Percentiles rank a stretch among this genome's conserved stretches.
Evolutionary conservation across 345 rosid species (phyloP).

Genomic region (Citrus trifoliata): DNA sequence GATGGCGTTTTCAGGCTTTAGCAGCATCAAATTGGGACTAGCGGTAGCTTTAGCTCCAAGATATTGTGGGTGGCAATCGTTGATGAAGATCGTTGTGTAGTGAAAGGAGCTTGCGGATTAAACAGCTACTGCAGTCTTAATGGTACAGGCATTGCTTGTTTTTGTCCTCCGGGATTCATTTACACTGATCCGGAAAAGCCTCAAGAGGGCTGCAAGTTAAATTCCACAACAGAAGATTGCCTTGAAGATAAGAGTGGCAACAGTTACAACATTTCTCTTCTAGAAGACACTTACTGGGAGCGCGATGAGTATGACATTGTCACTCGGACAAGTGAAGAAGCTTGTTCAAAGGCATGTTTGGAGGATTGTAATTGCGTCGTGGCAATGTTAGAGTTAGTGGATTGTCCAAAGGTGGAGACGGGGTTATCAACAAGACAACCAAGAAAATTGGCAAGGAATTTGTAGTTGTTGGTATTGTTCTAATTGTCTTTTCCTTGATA

Average conservation of each 20-base stretch:
- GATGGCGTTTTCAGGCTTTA: no score
- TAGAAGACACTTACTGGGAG: background rate
- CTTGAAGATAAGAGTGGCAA: background rate
- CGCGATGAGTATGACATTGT: background rate
- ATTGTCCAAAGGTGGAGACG: rapidly evolving
- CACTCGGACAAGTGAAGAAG: background rate
- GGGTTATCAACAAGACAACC: background rate
- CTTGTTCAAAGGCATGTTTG: background rate
- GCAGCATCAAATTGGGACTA: no score
- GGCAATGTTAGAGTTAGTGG: background rate
- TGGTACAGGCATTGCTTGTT: background rate
- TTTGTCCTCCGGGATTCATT: conserved; percentile 1
- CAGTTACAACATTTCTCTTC: background rate
- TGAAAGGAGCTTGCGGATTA: background rate
- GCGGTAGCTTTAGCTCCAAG: background rate
- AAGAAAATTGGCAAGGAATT: background rate
- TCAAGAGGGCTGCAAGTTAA: background rate
- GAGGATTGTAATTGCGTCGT: background rate
- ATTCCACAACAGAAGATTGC: background rate
- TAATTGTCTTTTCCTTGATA: conserved; percentile 2
- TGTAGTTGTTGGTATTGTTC: background rate
- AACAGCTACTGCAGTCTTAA: no score
- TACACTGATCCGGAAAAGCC: background rate
- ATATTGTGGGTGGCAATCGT: background rate
- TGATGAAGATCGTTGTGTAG: background rate